Conservation (phyloP, 345 rosid genomes). For the Dovyalis caffra region DNA sequence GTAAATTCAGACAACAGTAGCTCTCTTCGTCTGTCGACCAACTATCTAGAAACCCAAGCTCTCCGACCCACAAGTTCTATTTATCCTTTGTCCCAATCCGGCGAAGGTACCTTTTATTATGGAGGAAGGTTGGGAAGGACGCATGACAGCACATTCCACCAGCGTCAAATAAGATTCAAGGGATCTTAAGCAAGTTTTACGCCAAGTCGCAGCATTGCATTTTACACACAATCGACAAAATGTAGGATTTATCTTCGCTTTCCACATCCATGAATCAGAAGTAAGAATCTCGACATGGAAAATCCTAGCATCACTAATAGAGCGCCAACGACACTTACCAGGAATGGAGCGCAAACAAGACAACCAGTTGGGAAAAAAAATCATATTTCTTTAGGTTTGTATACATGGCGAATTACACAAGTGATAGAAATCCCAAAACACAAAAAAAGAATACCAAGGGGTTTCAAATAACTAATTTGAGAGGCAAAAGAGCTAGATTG, state of each 20-base stretch:
- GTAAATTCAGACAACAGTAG: too few species aligned
- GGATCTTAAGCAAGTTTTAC: too few species aligned
- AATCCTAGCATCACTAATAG: background rate
- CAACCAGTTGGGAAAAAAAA: too few species aligned
- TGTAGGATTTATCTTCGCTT: background rate
- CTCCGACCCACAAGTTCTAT: too few species aligned
- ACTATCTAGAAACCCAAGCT: too few species aligned
- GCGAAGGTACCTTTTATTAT: too few species aligned
- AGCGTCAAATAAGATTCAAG: background rate
- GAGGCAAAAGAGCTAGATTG: conserved; percentile 1
- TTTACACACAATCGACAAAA: background rate
- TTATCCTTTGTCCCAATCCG: too few species aligned
- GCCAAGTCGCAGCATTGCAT: too few species aligned
- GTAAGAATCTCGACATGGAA: background rate
- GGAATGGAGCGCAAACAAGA: too few species aligned
- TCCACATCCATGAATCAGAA: background rate
- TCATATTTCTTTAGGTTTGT: background rate
- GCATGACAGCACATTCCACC: background rate
- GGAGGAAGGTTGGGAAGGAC: too few species aligned
- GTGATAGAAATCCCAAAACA: background rate
- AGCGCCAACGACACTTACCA: background rate
- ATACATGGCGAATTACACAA: background rate
- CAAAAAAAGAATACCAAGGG: background rate
- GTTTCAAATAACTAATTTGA: background rate
- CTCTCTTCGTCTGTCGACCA: too few species aligned